Percentiles rank a stretch among this genome's conserved stretches.
Conservation (phyloP, 1,284 basidiomycete genomes). For the Takashimella koratensis region DNA sequence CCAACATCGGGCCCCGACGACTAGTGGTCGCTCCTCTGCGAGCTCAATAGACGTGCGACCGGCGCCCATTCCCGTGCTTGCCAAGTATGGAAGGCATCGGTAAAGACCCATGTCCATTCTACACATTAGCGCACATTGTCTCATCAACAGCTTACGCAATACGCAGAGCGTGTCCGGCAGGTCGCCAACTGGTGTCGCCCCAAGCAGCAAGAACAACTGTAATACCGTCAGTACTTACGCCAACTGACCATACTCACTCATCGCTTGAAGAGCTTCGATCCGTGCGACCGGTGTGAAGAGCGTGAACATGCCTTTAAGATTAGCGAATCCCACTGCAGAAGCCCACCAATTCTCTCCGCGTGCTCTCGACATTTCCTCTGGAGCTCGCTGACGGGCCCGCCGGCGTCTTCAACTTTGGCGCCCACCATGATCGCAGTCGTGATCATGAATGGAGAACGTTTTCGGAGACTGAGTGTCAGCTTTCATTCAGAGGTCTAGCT, state of each 20-base stretch:
- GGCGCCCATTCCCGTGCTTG: conserved; percentile 64
- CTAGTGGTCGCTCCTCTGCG: conserved; percentile 67
- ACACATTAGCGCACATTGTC: conserved; percentile 4
- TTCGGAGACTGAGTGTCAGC: conserved; percentile 49
- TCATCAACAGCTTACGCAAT: conserved; percentile 57
- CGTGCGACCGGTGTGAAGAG: conserved; percentile 76
- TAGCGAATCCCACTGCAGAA: neutral
- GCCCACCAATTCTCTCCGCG: conserved; percentile 69
- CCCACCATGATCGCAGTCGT: conserved; percentile 83
- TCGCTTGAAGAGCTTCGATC: conserved; percentile 79
- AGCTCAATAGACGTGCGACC: conserved; percentile 56
- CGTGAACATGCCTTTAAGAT: conserved; percentile 58
- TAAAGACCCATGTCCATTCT: conserved; percentile 79
- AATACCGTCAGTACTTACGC: neutral
- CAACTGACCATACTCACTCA: conserved; percentile 50
- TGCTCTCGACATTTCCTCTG: conserved; percentile 57
- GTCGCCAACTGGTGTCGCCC: conserved; percentile 44
- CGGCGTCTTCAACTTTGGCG: conserved; percentile 74
- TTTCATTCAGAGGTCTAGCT: neutral
- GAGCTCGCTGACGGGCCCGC: conserved; percentile 52
- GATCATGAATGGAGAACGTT: conserved; percentile 38
- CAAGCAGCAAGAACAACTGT: conserved; percentile 39
- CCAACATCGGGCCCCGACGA: conserved; percentile 77
- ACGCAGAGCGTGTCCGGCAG: conserved; percentile 66
- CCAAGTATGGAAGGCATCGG: conserved; percentile 75